Conservation (phyloP, 495 filamentous ascomycete genomes). For the Trichoderma virens region DNA sequence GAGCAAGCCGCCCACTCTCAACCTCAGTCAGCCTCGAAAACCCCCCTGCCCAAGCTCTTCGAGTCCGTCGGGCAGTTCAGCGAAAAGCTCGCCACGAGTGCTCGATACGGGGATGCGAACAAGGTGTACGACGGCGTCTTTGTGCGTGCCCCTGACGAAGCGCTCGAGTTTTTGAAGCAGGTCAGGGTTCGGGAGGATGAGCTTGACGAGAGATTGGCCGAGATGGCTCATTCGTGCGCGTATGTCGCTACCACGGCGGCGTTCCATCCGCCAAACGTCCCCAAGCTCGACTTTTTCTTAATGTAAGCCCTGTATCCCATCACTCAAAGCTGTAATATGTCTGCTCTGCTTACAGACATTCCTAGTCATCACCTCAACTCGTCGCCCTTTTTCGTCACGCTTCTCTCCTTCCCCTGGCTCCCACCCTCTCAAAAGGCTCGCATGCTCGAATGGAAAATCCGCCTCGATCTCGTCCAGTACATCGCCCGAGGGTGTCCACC, state of each 20-base stretch:
- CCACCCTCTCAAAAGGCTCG: constrained; percentile 45
- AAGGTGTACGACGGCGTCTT: constrained; percentile 63
- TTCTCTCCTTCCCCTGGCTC: constrained; percentile 35
- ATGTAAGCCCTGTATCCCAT: constrained; percentile 38
- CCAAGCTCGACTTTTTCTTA: constrained; percentile 77
- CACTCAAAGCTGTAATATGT: not conserved
- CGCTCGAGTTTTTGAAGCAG: constrained; percentile 50
- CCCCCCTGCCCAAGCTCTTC: constrained; percentile 44
- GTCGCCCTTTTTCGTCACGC: constrained; percentile 28
- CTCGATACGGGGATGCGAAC: constrained; percentile 46
- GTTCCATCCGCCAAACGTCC: constrained; percentile 51
- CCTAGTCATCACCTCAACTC: constrained; percentile 38
- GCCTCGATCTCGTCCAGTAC: constrained; percentile 62
- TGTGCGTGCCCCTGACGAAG: constrained; percentile 51
- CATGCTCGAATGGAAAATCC: constrained; percentile 67
- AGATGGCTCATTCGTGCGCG: constrained; percentile 65
- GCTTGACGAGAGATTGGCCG: constrained; percentile 58
- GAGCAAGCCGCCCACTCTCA: constrained; percentile 29
- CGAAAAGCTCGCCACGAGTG: constrained; percentile 43
- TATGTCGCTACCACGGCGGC: constrained; percentile 56
- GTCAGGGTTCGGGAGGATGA: constrained; percentile 53
- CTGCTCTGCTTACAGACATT: not conserved
- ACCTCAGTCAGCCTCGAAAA: constrained; percentile 16
- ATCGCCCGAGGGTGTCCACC: constrained; percentile 50
- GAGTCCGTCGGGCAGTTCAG: constrained; percentile 51